These are phyloP conservation scores for Podaxis mareebaensis DNA, from an alignment of 768 basidiomycete species.

Conservation along the genomic window DNA sequence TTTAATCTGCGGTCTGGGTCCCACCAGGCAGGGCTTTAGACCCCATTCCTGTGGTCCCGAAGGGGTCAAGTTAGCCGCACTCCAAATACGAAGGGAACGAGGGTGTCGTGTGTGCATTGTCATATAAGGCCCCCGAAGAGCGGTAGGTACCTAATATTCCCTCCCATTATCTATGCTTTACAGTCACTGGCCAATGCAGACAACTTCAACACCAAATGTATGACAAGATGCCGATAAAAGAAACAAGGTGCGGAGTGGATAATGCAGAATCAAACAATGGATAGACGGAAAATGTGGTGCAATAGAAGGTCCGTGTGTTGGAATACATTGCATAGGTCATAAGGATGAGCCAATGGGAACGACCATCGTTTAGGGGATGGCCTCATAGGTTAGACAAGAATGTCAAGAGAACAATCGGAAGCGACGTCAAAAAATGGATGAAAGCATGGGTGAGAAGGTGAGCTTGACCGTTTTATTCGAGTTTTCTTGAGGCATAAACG, in stretches of 20 bases:
- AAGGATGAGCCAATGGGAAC: no score
- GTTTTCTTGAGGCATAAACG: no score
- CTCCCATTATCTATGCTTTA: background rate
- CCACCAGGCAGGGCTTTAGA: conserved; percentile 8
- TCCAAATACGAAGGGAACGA: conserved; percentile 2
- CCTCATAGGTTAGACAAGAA: background rate
- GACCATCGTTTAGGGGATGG: background rate
- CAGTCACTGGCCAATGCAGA: background rate
- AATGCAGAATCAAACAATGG: background rate
- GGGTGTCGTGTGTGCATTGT: conserved; percentile 11
- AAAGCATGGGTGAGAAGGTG: background rate
- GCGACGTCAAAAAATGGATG: background rate
- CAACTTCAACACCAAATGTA: background rate
- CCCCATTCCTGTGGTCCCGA: background rate
- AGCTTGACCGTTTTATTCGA: background rate
- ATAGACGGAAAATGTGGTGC: no score
- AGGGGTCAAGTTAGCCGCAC: background rate
- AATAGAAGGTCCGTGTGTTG: background rate
- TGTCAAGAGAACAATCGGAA: background rate
- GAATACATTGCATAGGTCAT: background rate
- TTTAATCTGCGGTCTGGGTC: conserved; percentile 6
- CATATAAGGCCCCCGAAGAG: conserved; percentile 1
- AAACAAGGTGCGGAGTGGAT: background rate
- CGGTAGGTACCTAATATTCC: background rate
- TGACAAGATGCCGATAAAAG: background rate